Base-by-base conservation (phyloP, 2,329 filamentous ascomycete species). In the Sarocladiaceae sp. region DNA sequence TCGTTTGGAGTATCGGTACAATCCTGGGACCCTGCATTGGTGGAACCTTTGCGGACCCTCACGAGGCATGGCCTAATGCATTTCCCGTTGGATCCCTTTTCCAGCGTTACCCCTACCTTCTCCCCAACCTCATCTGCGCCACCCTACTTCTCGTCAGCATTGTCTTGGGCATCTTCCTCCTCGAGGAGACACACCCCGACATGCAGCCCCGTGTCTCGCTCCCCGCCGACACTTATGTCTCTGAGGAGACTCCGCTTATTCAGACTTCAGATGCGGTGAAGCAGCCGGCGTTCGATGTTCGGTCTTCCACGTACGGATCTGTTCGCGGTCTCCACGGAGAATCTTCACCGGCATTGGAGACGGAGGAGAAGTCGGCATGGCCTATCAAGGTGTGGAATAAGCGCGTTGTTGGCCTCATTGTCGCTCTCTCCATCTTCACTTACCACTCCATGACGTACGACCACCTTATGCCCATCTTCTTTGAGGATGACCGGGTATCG, bases 361-460 rank as follows among this genome's bases (percentile, higher is more conserved):
- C 54, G 39, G 51, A 55, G 23, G 61, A 69, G 48, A 66, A 64
- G 52, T 50, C 51, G 4, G 60, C 58, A 47, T 53, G 58, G 19
- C 51, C 51, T 3, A 15, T 23, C 46, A 69, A 58, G 54, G 70
- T 76, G 48, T 78, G 74, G 62, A 71, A 67, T 61, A 71, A 72
- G 62, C 77, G 76, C 32, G 82, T 95, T 48, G 69, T 86, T 52
- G 82, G 85, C 62, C 77, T 95, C 44, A 80, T 93, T 31, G 57
- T 88, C n/a, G 84, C 90, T 1, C 68, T 96, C 39, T 87, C 85
- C 34, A 87, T 96, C 50, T 95, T 95, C 67, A 93, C 88, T 4
- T 95, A 95, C 60, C 90, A 96, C 65, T 88, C 85, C 29, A 96
- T 96, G 89, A 89, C 85, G 0, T 96, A 88, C 64, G 91, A 96